phyloP scores from a whole-genome alignment of 2,329 filamentous ascomycete species.

The Aspergillus viridinutans region DNA sequence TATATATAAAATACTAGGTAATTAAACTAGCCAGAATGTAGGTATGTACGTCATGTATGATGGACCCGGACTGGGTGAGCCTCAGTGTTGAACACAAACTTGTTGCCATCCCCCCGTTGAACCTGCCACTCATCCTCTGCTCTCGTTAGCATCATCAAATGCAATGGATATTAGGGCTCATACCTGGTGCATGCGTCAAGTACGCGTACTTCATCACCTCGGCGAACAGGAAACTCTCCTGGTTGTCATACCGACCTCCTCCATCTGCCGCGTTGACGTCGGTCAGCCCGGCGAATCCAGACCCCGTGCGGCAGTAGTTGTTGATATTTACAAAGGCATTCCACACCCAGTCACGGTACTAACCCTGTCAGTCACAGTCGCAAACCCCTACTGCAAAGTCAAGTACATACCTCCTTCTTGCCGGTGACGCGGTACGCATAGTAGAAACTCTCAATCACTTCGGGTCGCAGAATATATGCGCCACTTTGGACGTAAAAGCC shows the following conservation, averaged over 20 bases:
- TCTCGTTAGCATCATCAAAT: not conserved
- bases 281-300: constrained; percentile 62
- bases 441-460: constrained; percentile 80
- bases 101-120: constrained; percentile 45
- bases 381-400: too few relatives aligned
- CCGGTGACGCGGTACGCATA: constrained; percentile 81
- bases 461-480: constrained; percentile 68
- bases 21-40: not conserved
- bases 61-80: constrained; percentile 50
- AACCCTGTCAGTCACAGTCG: constrained; percentile 6
- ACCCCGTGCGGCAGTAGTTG: constrained; percentile 57
- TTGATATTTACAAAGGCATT: constrained; percentile 68
- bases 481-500: constrained; percentile 67
- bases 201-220: constrained; percentile 84
- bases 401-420: constrained; percentile 49
- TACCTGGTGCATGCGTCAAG: constrained; percentile 57
- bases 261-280: constrained; percentile 64
- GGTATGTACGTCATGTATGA: constrained; percentile 10
- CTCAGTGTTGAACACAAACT: constrained; percentile 62
- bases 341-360: constrained; percentile 82
- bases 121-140: constrained; percentile 59
- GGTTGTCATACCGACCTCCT: constrained; percentile 62
- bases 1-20: not conserved
- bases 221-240: constrained; percentile 85
- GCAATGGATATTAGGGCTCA: not conserved